These are phyloP conservation scores for Pneumocystis murina DNA, from an alignment of 1,139 yeast genomes.

Conservation along the genomic window DNA sequence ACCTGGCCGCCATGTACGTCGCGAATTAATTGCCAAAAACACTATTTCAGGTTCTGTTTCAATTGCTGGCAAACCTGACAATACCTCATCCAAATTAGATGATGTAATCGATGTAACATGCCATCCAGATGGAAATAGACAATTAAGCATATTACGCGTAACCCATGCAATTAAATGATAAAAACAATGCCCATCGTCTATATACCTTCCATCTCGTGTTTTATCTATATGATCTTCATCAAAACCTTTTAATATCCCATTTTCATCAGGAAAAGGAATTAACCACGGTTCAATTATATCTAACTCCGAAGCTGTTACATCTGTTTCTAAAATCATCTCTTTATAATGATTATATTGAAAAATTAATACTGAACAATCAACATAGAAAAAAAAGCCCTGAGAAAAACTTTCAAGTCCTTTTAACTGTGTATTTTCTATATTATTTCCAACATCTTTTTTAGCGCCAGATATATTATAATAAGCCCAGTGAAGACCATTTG, in stretches of 20 bases:
- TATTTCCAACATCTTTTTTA: not conserved
- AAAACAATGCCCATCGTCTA: not conserved
- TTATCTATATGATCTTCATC: too few species aligned
- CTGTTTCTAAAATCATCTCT: not conserved
- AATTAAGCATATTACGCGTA: not conserved
- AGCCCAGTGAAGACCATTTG: conserved; percentile 7
- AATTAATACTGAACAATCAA: too few species aligned
- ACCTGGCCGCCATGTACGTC: conserved; percentile 25
- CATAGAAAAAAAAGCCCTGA: not conserved
- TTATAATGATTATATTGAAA: not conserved
- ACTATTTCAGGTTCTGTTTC: conserved; percentile 19
- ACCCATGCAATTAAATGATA: not conserved
- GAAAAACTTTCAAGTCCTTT: not conserved
- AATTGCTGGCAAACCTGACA: not conserved
- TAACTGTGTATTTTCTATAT: not conserved
- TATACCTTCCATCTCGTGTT: not conserved
- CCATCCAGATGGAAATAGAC: not conserved
- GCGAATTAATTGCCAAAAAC: conserved; percentile 27
- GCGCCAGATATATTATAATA: not conserved
- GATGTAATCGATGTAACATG: not conserved
- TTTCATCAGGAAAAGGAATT: too few species aligned
- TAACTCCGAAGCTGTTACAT: too few species aligned
- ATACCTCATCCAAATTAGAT: not conserved
- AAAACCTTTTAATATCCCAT: too few species aligned
- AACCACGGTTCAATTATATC: too few species aligned